Evolutionary conservation across 768 basidiomycete genomes (phyloP).

Genomic region (Lactarius deliciosus): DNA sequence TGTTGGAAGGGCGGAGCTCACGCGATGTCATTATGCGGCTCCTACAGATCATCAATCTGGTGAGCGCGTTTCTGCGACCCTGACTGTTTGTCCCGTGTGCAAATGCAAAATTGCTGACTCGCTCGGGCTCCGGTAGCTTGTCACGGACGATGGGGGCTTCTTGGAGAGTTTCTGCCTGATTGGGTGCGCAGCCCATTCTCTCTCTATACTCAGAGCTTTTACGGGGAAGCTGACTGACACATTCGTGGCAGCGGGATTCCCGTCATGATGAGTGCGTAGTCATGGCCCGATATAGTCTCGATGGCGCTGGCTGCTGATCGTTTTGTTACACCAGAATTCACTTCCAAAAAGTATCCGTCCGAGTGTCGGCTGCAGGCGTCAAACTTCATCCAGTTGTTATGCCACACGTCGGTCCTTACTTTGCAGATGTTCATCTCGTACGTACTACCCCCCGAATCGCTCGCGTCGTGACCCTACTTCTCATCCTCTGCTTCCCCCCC

Average conservation of each 20-base stretch:
- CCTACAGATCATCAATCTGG: conserved; percentile 87
- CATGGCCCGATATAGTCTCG: conserved; percentile 10
- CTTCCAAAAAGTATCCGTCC: conserved; percentile 89
- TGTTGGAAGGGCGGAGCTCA: conserved; percentile 83
- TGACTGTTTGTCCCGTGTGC: neutral
- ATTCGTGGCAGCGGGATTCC: conserved; percentile 72
- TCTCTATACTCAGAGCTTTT: neutral
- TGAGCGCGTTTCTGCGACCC: conserved; percentile 38
- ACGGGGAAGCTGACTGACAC: conserved; percentile 1
- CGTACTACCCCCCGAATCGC: conserved; percentile 37
- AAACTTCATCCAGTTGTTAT: conserved; percentile 88
- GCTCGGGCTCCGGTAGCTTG: conserved; percentile 36
- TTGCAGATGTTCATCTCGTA: conserved; percentile 99
- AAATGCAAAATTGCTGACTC: neutral
- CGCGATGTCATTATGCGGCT: conserved; percentile 84
- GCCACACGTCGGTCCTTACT: conserved; percentile 89
- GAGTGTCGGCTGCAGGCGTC: conserved; percentile 96
- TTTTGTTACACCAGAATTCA: conserved; percentile 60
- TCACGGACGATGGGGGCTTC: conserved; percentile 71
- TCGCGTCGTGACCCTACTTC: too few relatives aligned
- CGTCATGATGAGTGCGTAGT: conserved; percentile 78
- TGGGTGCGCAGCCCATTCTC: conserved; percentile 47
- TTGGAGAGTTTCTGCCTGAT: conserved; percentile 95
- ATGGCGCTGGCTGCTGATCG: conserved; percentile 13
- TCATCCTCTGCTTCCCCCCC: too few relatives aligned